Evolutionary conservation across 176 grass and related monocot species (phyloP), one percentile per base, ranked within the genome.

Genomic region (Hordeum marinum): DNA sequence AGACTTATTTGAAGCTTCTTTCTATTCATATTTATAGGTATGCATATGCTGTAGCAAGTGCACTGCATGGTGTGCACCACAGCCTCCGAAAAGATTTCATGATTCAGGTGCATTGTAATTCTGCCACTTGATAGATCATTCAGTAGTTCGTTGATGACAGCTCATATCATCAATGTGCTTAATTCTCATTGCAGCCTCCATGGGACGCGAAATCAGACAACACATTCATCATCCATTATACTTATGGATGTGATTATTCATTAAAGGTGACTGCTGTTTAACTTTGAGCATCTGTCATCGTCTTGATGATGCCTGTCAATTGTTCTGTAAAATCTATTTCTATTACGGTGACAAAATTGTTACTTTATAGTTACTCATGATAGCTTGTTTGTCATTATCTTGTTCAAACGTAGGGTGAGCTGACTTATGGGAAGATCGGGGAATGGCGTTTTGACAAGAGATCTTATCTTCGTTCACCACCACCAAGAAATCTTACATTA

Each of bases 381-480:
- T 37, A 63, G 21, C 10, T 42, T 87, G 63, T 71, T 89, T 52
- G 54, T 80, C 6, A 78, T 40, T 83, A 43, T 52, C 27, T 82
- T 89, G 8, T 87, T 15, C 6, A 37, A 89, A 78, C 4, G 29
- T 75, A 99, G 94, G 97, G 94, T 86, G 84, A 96, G 82, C 84
- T 92, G 88, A 96, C 92, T 63, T 96, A 97, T 87, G 92, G 94
- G 54, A 97, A 94, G 92, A 87, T 89, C 48, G 94, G 94, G 11
- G 94, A 97, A 82, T 97, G 94, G 92, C 91, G 90, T 60, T 97
- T 97, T 92, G 94, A 97, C 80, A 97, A 97, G 89, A 94, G 97
- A 96, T 87, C 94, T 29, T 94, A 92, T 83, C 86, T 99, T 77
- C 90, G 46, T 60, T 91, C 86, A 78, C 90, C 92, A 48, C 94